Evolutionary conservation across 495 filamentous ascomycete species (phyloP).

Genomic region (Podospora anserina): DNA sequence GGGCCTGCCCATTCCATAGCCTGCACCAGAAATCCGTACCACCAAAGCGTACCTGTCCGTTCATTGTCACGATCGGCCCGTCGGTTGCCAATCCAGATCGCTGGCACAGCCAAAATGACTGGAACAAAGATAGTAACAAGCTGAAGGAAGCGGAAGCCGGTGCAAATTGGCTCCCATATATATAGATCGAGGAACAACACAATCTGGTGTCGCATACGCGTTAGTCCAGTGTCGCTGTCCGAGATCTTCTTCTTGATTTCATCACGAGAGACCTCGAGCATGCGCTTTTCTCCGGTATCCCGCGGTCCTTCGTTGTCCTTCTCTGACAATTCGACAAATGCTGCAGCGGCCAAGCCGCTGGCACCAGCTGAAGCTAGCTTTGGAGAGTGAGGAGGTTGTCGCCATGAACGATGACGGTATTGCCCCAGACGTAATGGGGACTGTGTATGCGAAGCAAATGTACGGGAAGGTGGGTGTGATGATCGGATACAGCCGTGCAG

Average conservation of each 20-base stretch:
- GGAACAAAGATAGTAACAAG: constrained; percentile 87
- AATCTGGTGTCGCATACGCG: constrained; percentile 51
- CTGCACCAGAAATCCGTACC: constrained; percentile 85
- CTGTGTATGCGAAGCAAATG: constrained; percentile 3
- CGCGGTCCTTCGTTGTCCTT: constrained; percentile 56
- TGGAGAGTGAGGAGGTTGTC: constrained; percentile 5
- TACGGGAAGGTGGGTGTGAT: neutral
- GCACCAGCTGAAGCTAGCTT: constrained; percentile 41
- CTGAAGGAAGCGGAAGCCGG: constrained; percentile 79
- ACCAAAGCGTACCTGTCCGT: constrained; percentile 81
- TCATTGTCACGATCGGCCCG: constrained; percentile 61
- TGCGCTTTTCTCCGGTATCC: constrained; percentile 74
- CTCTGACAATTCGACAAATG: constrained; percentile 72
- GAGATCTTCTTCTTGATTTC: constrained; percentile 68
- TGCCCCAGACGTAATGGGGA: constrained; percentile 7
- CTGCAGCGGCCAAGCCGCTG: constrained; percentile 46
- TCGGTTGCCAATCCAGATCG: constrained; percentile 71
- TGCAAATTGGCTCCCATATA: constrained; percentile 83
- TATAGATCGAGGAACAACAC: constrained; percentile 66
- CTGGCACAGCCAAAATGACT: constrained; percentile 74
- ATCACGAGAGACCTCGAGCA: constrained; percentile 74
- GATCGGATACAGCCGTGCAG: neutral
- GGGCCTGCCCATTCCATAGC: constrained; percentile 93
- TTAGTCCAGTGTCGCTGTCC: constrained; percentile 56
- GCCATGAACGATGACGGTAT: constrained; percentile 22